Evolutionary conservation across 495 filamentous ascomycete genomes (phyloP).

Genomic region (Collariella sp.): DNA sequence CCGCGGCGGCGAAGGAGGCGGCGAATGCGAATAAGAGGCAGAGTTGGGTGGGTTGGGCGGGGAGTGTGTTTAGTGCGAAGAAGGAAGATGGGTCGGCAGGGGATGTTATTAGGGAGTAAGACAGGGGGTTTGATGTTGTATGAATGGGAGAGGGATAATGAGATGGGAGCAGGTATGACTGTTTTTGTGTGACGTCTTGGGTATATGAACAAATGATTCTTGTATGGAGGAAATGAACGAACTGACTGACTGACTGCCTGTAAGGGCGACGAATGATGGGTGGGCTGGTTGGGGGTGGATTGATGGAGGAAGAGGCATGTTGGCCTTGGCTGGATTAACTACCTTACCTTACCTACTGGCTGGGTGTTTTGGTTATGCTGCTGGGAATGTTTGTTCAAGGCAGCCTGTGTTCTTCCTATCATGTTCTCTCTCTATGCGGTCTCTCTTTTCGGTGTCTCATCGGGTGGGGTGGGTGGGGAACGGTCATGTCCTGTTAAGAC

Average conservation of each 20-base stretch:
- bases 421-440: not conserved
- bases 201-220: not conserved
- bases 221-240: not conserved
- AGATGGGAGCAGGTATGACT: not conserved
- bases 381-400: not conserved
- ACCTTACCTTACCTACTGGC: no score
- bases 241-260: not conserved
- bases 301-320: not conserved
- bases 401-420: not conserved
- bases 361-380: not conserved
- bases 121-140: not conserved
- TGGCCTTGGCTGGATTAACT: no score
- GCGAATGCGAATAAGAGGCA: conserved; percentile 38
- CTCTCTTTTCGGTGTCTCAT: not conserved
- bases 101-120: conserved; percentile 22
- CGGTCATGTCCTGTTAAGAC: not conserved
- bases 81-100: conserved; percentile 22
- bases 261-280: not conserved
- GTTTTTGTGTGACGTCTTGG: not conserved
- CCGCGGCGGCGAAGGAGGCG: conserved; percentile 25
- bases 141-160: not conserved
- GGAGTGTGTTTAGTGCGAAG: conserved; percentile 34
- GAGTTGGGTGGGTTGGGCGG: conserved; percentile 52
- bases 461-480: not conserved
- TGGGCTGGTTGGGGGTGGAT: not conserved